Evolutionary conservation across 2,329 filamentous ascomycete genomes (phyloP).

Genomic region (Fusarium sp.): DNA sequence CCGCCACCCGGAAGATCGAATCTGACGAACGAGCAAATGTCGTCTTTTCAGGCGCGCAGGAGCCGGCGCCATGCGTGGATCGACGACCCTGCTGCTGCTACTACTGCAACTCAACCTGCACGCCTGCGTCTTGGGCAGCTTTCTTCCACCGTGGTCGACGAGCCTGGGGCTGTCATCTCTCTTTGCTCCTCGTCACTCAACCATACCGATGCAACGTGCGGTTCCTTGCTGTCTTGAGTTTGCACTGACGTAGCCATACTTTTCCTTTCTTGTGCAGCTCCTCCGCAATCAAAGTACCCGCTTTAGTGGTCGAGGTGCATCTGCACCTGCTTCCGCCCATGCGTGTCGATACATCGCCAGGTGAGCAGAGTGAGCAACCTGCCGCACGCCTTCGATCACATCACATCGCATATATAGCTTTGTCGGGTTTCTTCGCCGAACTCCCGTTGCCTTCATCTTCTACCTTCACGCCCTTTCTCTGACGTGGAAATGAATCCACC

Average conservation of each 20-base stretch:
- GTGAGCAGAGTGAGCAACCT: conserved; percentile 5
- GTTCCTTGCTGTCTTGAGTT: conserved; percentile 10
- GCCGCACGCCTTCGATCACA: conserved; percentile 25
- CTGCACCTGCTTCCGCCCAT: conserved; percentile 4
- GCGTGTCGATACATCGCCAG: conserved; percentile 10
- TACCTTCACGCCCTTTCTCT: conserved; percentile 24
- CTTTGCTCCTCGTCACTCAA: conserved; percentile 7
- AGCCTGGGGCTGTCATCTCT: conserved; percentile 2
- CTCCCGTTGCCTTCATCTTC: not conserved
- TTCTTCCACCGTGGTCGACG: conserved; percentile 5
- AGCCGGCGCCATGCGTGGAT: conserved; percentile 35
- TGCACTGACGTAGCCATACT: conserved; percentile 23
- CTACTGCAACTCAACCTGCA: conserved; percentile 24
- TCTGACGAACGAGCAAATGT: conserved; percentile 27
- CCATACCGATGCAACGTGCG: conserved; percentile 25
- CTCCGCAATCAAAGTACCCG: conserved; percentile 7
- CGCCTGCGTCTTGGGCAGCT: conserved; percentile 8
- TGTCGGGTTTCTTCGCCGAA: conserved; percentile 16
- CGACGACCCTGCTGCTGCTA: conserved; percentile 36
- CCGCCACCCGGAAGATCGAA: conserved; percentile 39
- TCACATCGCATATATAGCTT: conserved; percentile 22
- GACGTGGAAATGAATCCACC: conserved; percentile 43
- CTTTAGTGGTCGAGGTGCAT: conserved; percentile 1
- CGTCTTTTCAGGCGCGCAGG: conserved; percentile 19
- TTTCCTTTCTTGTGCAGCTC: conserved; percentile 13